Percentiles rank a stretch among this genome's conserved stretches.
phyloP scores from a whole-genome alignment of 2,329 filamentous ascomycete species.

The Phaeosphaeriaceae sp. region DNA sequence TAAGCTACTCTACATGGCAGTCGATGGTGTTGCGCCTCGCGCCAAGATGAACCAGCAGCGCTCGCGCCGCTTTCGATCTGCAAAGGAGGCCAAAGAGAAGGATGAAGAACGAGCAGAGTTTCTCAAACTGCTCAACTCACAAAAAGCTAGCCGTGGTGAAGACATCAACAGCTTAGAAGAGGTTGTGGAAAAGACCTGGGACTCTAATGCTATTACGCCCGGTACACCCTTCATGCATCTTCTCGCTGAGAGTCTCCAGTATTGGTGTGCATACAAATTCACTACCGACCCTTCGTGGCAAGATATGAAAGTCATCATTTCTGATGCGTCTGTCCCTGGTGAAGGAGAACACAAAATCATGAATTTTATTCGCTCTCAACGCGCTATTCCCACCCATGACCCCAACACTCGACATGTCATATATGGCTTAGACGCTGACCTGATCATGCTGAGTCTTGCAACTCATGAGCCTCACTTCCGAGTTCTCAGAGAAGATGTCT shows the following conservation, averaged over 20 bases:
- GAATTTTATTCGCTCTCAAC: constrained; percentile 94
- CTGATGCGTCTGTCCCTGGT: constrained; percentile 94
- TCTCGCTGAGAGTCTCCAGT: constrained; percentile 84
- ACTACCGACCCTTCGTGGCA: constrained; percentile 97
- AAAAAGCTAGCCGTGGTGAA: constrained; percentile 62
- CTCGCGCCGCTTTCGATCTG: constrained; percentile 90
- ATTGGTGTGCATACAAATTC: constrained; percentile 97
- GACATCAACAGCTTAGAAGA: constrained; percentile 67
- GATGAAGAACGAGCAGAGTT: constrained; percentile 90
- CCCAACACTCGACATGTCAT: constrained; percentile 98
- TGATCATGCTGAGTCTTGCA: constrained; percentile 97
- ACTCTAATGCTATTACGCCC: constrained; percentile 86
- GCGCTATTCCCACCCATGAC: constrained; percentile 87
- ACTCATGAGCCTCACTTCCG: constrained; percentile 98
- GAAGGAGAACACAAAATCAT: constrained; percentile 99
- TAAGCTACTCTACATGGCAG: constrained; percentile 96
- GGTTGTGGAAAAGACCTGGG: constrained; percentile 86
- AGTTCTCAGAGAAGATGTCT: constrained; percentile 95
- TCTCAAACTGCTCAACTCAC: constrained; percentile 79
- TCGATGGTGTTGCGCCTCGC: constrained; percentile 95
- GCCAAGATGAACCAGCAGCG: constrained; percentile 99
- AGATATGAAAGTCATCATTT: constrained; percentile 92
- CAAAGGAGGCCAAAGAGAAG: constrained; percentile 93
- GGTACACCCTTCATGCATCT: constrained; percentile 99
- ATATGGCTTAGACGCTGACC: constrained; percentile 94